Evolutionary conservation across 345 rosid species (phyloP).

Genomic region (Barbarea vulgaris): DNA sequence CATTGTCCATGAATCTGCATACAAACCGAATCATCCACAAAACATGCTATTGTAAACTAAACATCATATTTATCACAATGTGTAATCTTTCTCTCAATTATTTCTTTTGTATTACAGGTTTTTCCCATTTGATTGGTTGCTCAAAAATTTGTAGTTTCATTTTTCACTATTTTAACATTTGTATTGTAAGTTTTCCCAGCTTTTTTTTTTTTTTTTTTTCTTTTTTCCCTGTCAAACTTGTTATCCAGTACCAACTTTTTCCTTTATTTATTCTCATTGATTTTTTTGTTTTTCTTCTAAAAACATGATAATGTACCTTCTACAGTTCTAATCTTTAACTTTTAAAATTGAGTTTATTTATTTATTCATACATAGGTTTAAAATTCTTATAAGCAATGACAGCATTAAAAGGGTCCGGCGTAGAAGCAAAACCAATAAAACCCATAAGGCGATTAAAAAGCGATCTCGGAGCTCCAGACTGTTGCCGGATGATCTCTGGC

Average conservation of each 20-base stretch:
- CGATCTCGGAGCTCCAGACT: conserved; percentile 47
- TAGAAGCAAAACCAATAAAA: conserved; percentile 56
- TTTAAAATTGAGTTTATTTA: not conserved
- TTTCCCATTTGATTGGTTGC: conserved; percentile 23
- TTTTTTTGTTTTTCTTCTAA: too few species aligned
- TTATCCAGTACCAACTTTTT: not conserved
- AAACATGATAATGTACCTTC: not conserved
- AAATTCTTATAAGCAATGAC: conserved; percentile 85
- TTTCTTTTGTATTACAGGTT: conserved; percentile 36
- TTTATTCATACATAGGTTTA: conserved; percentile 59
- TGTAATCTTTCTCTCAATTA: not conserved
- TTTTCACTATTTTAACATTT: conserved; percentile 13
- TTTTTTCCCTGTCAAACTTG: not conserved
- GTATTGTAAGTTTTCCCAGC: conserved; percentile 28
- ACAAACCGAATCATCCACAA: conserved; percentile 19
- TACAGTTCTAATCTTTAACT: not conserved
- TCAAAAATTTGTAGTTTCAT: not conserved
- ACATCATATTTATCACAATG: not conserved
- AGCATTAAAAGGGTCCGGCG: conserved; percentile 84
- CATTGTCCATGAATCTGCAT: conserved; percentile 15
- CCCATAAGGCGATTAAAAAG: conserved; percentile 52
- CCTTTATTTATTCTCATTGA: not conserved
- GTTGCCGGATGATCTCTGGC: conserved; percentile 60
- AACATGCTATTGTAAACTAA: not conserved
- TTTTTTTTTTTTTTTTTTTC: too few species aligned